phyloP scores from a whole-genome alignment of 2,329 filamentous ascomycete genomes.

The Ophiostoma piceae region DNA sequence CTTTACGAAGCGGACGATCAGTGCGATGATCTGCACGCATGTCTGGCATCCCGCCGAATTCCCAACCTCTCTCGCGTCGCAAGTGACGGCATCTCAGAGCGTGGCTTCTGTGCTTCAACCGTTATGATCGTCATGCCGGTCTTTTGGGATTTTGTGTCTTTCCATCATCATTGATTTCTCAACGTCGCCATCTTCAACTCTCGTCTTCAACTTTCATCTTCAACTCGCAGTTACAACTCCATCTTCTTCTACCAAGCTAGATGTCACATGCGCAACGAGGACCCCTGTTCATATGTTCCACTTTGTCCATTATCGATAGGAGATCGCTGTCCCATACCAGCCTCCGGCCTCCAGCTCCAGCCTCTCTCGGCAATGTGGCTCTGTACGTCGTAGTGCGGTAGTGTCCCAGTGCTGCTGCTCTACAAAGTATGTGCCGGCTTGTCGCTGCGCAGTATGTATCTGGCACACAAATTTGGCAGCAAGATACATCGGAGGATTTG shows the following conservation, averaged over 20 bases:
- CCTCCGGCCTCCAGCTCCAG: not conserved
- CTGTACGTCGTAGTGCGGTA: not conserved
- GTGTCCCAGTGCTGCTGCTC: not conserved
- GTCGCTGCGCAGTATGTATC: not conserved
- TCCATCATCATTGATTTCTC: not conserved
- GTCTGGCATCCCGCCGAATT: not conserved
- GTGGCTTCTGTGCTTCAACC: not conserved
- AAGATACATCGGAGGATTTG: not conserved
- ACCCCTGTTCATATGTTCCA: not conserved
- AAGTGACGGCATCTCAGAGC: not conserved
- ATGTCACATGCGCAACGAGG: not conserved
- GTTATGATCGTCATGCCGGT: not conserved
- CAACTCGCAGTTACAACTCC: too few species aligned
- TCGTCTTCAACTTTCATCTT: not conserved
- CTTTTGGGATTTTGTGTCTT: not conserved
- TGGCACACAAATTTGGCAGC: not conserved
- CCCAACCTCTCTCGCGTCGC: not conserved
- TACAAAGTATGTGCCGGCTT: not conserved
- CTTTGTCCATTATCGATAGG: not conserved
- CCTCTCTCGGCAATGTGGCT: not conserved
- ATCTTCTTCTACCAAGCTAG: not conserved
- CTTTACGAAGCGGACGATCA: not conserved
- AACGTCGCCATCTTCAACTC: not conserved
- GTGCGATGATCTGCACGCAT: not conserved
- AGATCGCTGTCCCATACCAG: not conserved